Base-by-base conservation (phyloP, 192 early-diverging fungal genomes). In the Umbelopsis vinacea region DNA sequence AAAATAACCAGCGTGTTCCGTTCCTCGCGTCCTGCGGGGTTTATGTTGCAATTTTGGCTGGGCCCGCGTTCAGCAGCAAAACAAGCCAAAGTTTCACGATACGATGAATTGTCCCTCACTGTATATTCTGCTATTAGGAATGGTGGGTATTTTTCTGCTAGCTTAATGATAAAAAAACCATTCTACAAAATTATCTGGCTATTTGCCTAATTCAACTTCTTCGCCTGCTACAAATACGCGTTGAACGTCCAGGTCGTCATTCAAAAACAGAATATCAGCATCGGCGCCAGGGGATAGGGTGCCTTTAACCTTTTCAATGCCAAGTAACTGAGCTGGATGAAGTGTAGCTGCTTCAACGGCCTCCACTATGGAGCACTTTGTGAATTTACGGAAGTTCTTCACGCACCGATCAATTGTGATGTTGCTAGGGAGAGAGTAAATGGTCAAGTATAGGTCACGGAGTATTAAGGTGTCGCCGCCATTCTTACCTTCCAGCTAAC, bases 341-440 rank as follows among this genome's bases (percentile, higher is more conserved):
- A 92, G 66, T 3, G 91, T 93, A 11, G 89, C 92, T 33, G 89
- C 88, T 68, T 93, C 90, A 50, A 93, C 78, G 22, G 91, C 92
- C 75, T 93, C 90, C 54, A 91, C 87, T 29, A 88, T 71, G 19
- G 82, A 86, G 24, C 90, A 91, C 9, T 88, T 88, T 8, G 92
- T 91, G 74, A 91, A 93, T 52, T 85, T 79, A 38, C 84, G 83
- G 77, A 93, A 91, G 74, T 93, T 93, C 52, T 83, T 84, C 46
- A 93, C 84, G 70, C 92, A 92, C n/a, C 81, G 84, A 54, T 89
- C 83, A 73, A 92, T 83, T 3, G 87, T 87, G 47, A 86, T 82
- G 10, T 89, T 86, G 14, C 80, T 74, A 7, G 11, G 40, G 2
- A 43, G 40, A 19, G 12, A 7, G 52, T 38, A 14, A 38, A 2